phyloP scores from a whole-genome alignment of 2,329 filamentous ascomycete species.

The Apiospora malaysiana region DNA sequence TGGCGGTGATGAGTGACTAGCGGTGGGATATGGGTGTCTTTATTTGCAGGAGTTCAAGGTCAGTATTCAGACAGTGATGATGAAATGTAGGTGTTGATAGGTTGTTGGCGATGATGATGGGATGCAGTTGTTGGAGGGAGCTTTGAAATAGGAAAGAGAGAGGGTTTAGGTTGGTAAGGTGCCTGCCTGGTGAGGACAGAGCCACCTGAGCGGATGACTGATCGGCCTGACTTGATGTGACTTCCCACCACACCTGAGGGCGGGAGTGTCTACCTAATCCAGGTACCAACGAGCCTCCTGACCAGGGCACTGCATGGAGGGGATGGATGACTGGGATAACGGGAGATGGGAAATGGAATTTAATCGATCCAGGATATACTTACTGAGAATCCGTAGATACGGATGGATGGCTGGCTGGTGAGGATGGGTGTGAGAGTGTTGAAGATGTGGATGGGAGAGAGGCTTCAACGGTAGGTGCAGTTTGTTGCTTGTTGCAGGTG shows the following conservation, averaged over 20 bases:
- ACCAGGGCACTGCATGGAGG: neutral
- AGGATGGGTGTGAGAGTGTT: neutral
- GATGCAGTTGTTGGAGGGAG: neutral
- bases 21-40: slow-evolving; percentile 3
- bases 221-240: neutral
- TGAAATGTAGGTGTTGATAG: slow-evolving; percentile 14
- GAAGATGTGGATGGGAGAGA: slow-evolving; percentile 5
- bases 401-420: neutral
- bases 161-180: slow-evolving; percentile 1
- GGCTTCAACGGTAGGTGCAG: neutral
- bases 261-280: neutral
- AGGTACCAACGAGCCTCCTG: slow-evolving; percentile 9
- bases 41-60: neutral
- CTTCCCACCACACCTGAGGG: neutral
- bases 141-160: slow-evolving; percentile 20
- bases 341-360: neutral
- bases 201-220: slow-evolving; percentile 15
- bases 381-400: neutral
- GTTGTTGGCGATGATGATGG: slow-evolving; percentile 1
- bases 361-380: neutral
- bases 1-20: slow-evolving; percentile 47
- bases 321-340: neutral
- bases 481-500: slow-evolving; percentile 1
- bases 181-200: neutral
- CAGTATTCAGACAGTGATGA: neutral